phyloP scores from a whole-genome alignment of 2,329 filamentous ascomycete genomes.

The Fusarium brachygibbosum region DNA sequence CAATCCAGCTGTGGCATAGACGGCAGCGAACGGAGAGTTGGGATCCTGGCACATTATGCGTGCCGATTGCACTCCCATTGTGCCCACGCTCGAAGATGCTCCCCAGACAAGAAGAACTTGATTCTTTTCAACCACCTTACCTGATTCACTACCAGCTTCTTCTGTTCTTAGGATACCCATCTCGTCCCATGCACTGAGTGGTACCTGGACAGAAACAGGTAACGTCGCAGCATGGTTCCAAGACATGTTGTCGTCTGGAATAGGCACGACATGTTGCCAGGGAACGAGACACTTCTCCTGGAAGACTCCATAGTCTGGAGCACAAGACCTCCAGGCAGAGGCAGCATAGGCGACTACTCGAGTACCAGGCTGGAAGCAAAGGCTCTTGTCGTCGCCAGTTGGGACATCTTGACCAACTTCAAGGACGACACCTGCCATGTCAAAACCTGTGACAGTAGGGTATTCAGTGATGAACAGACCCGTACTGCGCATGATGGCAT shows the following conservation, averaged over 20 bases:
- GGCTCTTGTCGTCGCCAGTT: constrained; percentile 14
- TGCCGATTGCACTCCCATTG: constrained; percentile 59
- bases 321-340: constrained; percentile 58
- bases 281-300: constrained; percentile 60
- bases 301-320: constrained; percentile 62
- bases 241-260: constrained; percentile 52
- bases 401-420: constrained; percentile 58
- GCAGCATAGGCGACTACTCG: constrained; percentile 57
- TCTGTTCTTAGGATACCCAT: constrained; percentile 52
- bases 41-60: constrained; percentile 53
- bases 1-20: constrained; percentile 58
- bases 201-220: constrained; percentile 55
- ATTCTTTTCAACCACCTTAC: constrained; percentile 33
- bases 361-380: constrained; percentile 52
- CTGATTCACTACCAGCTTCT: constrained; percentile 20
- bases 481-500: constrained; percentile 57
- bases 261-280: constrained; percentile 56
- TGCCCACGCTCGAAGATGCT: constrained; percentile 61
- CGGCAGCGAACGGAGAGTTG: constrained; percentile 53
- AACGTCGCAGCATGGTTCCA: constrained; percentile 59
- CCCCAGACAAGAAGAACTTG: constrained; percentile 60
- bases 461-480: constrained; percentile 59
- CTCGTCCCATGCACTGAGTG: constrained; percentile 56
- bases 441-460: constrained; percentile 59
- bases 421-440: constrained; percentile 60